Conservation (phyloP, 306 rosid genomes). For the Amphicarpaea edgeworthii region DNA sequence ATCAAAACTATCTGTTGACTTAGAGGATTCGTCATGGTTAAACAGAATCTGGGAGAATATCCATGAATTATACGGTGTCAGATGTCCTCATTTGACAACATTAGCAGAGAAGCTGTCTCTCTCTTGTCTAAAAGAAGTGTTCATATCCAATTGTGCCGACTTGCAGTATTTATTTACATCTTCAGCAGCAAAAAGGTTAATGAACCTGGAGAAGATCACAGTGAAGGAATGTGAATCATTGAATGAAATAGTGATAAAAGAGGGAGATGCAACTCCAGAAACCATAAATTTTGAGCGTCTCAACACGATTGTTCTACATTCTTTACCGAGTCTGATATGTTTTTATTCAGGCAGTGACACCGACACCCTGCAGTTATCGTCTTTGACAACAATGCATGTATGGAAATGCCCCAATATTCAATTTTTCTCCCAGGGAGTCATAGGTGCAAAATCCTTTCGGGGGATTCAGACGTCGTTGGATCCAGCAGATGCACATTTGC, state of each 20-base stretch:
- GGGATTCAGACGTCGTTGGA: neutral
- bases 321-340: neutral
- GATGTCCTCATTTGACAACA: neutral
- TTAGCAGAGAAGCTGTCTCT: neutral
- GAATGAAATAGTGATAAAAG: neutral
- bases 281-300: constrained; percentile 4
- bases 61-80: neutral
- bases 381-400: neutral
- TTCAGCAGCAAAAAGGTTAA: neutral
- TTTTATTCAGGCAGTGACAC: constrained; percentile 14
- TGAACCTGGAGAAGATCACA: neutral
- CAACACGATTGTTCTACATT: neutral
- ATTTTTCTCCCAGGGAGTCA: neutral
- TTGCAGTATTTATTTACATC: neutral
- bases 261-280: neutral
- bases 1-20: neutral
- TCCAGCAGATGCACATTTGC: neutral
- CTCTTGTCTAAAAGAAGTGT: neutral
- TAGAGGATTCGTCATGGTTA: neutral
- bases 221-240: neutral
- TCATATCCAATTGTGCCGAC: neutral
- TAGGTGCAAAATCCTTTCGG: neutral
- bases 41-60: neutral
- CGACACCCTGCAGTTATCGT: constrained; percentile 2
- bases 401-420: neutral